Base-by-base conservation (phyloP, 352 stramenopile species). In the Aphanomyces astaci region DNA sequence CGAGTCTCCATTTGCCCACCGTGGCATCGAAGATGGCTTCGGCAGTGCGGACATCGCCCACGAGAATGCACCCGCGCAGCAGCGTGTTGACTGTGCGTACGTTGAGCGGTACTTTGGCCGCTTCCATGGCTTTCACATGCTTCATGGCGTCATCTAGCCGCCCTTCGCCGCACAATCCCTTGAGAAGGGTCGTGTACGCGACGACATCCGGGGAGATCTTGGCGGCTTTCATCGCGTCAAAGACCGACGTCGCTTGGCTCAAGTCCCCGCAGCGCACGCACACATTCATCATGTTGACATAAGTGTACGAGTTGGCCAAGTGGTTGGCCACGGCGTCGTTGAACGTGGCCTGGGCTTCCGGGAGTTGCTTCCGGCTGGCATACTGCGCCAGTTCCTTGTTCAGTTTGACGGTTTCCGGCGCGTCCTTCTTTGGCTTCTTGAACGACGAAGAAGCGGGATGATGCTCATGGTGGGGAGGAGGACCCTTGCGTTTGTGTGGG, bases 1-100 rank as follows among this genome's bases (percentile, higher is more conserved):
- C 22, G 2, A 72, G 25, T 39, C 71, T 63, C 62, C 62, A 72
- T 33, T 70, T 48, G 4, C n/a, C 15, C 24, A 63, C 7, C 48
- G 55, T 65, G 10, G 63, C 51, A 2, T 72, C 31, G 9, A 72
- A 68, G 13, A 72, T 63, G n/a, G 60, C 45, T 31, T 64, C 52
- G 31, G 54, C 54, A 7, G 17, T 28, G 19, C 31, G 3, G 13
- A 73, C 59, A 27, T 28, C 56, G 33, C 70, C 70, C 3, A 43
- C 19, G 4, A 55, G 33, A 13, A 75, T 57, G 46, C 70, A 75
- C 3, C 64, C 70, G 24, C 70, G 63, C 3, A 75, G 45, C 10
- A 75, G 55, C 17, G 70, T 75, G 63, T 75, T 75, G 28, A 56
- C 53, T 22, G 70, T 75, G 30, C 70, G 70, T 19, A 66, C 27